A percentile compares a stretch with the other conserved stretches of the same genome.
Evolutionary conservation across 768 basidiomycete species (phyloP).

Genomic region (Tulasnella calospora): DNA sequence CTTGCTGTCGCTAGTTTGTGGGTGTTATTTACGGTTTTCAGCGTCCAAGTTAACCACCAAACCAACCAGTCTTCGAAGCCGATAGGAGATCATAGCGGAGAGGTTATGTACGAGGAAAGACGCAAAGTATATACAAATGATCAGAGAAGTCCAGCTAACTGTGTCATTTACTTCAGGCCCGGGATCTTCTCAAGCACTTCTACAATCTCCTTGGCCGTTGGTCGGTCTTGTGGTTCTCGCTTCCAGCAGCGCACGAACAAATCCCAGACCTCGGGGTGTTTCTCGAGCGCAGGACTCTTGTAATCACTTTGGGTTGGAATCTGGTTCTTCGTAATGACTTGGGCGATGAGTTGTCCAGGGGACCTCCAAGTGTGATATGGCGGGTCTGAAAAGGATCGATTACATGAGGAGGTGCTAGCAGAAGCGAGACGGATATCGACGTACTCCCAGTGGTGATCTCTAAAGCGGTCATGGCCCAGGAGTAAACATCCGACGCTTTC

Average conservation of each 20-base stretch:
- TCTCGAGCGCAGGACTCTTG: neutral
- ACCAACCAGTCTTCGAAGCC: too few species aligned
- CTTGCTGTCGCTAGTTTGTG: too few species aligned
- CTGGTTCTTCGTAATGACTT: neutral
- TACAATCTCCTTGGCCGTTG: constrained; percentile 6
- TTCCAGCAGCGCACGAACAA: constrained; percentile 6
- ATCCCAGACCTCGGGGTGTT: neutral
- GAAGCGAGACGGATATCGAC: neutral
- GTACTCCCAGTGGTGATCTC: constrained; percentile 20
- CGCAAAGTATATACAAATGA: too few species aligned
- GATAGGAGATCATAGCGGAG: too few species aligned
- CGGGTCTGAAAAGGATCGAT: neutral
- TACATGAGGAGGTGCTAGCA: too few species aligned
- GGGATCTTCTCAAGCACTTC: neutral
- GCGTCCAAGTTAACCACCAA: too few species aligned
- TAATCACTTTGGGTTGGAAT: neutral
- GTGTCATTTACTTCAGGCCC: neutral
- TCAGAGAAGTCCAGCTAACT: too few species aligned
- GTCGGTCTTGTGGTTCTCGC: neutral
- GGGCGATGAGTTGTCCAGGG: neutral
- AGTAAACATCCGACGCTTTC: constrained; percentile 23
- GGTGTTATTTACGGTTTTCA: too few species aligned
- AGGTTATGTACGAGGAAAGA: too few species aligned
- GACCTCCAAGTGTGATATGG: neutral
- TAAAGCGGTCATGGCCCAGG: constrained; percentile 23